Evolutionary conservation across 176 grass and related monocot genomes (phyloP).

Genomic region (Poa pratensis): DNA sequence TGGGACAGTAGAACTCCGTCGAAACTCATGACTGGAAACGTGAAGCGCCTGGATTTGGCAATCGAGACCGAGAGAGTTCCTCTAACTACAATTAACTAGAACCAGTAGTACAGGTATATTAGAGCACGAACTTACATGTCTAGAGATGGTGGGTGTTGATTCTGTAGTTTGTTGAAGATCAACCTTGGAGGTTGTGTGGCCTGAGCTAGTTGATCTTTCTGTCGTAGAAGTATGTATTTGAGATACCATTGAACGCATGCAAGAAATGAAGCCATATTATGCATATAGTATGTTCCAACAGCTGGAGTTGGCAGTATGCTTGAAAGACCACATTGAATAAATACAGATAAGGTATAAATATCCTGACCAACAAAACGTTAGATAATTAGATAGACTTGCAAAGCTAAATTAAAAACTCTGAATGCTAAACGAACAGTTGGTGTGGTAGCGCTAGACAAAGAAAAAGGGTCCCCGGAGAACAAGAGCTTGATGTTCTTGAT

Average conservation of each 20-base stretch:
- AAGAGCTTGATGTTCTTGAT: background rate
- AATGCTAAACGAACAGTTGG: too few species aligned
- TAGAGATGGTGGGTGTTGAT: background rate
- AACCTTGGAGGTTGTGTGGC: conserved; percentile 15
- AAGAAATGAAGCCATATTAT: background rate
- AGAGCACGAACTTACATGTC: conserved; percentile 20
- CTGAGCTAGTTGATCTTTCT: conserved; percentile 25
- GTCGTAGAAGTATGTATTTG: background rate
- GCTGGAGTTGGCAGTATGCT: background rate
- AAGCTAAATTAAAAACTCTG: background rate
- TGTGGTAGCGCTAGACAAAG: background rate
- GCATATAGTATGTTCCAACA: background rate
- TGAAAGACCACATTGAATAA: too few species aligned
- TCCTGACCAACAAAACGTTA: too few species aligned
- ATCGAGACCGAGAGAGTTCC: conserved; percentile 59
- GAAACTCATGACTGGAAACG: conserved; percentile 48
- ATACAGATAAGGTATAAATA: too few species aligned
- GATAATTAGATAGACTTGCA: background rate
- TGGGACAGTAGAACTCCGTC: conserved; percentile 53
- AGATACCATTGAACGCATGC: background rate
- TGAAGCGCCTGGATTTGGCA: conserved; percentile 48
- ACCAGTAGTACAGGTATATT: background rate
- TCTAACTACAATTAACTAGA: conserved; percentile 69
- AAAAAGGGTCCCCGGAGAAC: background rate
- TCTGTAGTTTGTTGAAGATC: conserved; percentile 20